Conservation (phyloP, 2,329 filamentous ascomycete species). For the Talaromyces sp. region DNA sequence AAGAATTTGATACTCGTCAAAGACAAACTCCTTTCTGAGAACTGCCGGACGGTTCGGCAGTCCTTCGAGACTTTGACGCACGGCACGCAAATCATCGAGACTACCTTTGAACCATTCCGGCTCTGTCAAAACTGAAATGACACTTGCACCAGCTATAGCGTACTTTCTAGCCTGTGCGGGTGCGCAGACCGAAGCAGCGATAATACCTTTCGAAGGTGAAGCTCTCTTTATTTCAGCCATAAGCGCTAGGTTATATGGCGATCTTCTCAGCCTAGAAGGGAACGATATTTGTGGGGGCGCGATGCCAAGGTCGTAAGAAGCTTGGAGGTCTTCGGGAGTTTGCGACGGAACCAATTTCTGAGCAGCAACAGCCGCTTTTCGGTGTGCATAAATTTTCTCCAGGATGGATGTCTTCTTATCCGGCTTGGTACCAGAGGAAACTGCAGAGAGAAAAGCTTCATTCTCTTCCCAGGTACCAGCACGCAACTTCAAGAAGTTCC, state of each 20-base stretch:
- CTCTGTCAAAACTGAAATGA: conserved; percentile 97
- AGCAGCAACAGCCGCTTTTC: conserved; percentile 68
- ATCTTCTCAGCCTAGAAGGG: conserved; percentile 71
- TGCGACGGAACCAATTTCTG: conserved; percentile 87
- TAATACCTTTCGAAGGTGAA: conserved; percentile 93
- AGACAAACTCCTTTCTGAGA: conserved; percentile 93
- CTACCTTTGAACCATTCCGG: conserved; percentile 99
- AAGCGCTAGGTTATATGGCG: conserved; percentile 81
- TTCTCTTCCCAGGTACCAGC: conserved; percentile 91
- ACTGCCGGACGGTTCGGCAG: conserved; percentile 92
- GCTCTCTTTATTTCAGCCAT: conserved; percentile 98
- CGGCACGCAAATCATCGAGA: conserved; percentile 85
- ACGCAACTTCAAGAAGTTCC: conserved; percentile 83
- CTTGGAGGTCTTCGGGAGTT: conserved; percentile 76
- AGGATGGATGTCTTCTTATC: conserved; percentile 78
- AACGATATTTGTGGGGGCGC: conserved; percentile 82
- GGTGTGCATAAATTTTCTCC: conserved; percentile 82
- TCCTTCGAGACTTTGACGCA: conserved; percentile 81
- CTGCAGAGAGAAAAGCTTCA: conserved; percentile 36
- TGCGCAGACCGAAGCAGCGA: conserved; percentile 81
- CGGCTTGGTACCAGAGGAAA: conserved; percentile 29
- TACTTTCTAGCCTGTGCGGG: conserved; percentile 88
- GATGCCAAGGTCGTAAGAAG: conserved; percentile 77
- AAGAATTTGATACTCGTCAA: conserved; percentile 96
- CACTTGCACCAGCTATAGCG: conserved; percentile 88